A percentile compares a stretch with the other conserved stretches of the same genome.
Evolutionary conservation across 1,139 yeast genomes (phyloP).

Genomic region (Taiozyma onychis): DNA sequence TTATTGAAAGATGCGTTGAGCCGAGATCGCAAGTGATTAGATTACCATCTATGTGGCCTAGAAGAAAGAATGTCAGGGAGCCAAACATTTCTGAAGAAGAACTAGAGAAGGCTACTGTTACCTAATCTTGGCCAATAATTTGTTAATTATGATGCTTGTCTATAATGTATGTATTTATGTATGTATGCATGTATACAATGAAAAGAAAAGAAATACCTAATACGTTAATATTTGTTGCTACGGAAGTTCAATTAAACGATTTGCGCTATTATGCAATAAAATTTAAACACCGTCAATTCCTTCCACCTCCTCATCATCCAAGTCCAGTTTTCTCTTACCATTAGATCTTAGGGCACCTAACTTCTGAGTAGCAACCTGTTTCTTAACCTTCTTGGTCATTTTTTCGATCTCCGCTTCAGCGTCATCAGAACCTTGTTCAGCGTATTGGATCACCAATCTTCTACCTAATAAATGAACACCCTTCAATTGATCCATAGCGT

Average conservation of each 20-base stretch:
- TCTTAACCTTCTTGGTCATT: slow-evolving; percentile 81
- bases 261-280: not conserved
- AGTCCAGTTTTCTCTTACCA: slow-evolving; percentile 71
- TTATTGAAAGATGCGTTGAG: slow-evolving; percentile 86
- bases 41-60: slow-evolving; percentile 88
- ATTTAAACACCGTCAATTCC: slow-evolving; percentile 3
- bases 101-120: not conserved
- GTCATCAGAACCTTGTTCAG: slow-evolving; percentile 73
- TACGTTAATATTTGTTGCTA: not conserved
- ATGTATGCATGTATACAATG: not conserved
- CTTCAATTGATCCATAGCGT: slow-evolving; percentile 89
- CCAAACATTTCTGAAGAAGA: slow-evolving; percentile 20
- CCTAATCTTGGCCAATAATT: not conserved
- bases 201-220: not conserved
- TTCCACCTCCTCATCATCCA: slow-evolving; percentile 46
- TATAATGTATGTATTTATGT: not conserved
- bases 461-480: slow-evolving; percentile 98
- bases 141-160: not conserved
- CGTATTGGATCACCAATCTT: slow-evolving; percentile 91
- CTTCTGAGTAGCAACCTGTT: slow-evolving; percentile 75
- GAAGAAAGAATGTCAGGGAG: slow-evolving; percentile 64
- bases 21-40: slow-evolving; percentile 85
- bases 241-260: not conserved
- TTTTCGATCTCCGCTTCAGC: slow-evolving; percentile 88
- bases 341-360: slow-evolving; percentile 59